Evolutionary conservation across 2,329 filamentous ascomycete species (phyloP), one percentile per base, ranked within the genome.

Genomic region (Cryphonectria carpinicola): DNA sequence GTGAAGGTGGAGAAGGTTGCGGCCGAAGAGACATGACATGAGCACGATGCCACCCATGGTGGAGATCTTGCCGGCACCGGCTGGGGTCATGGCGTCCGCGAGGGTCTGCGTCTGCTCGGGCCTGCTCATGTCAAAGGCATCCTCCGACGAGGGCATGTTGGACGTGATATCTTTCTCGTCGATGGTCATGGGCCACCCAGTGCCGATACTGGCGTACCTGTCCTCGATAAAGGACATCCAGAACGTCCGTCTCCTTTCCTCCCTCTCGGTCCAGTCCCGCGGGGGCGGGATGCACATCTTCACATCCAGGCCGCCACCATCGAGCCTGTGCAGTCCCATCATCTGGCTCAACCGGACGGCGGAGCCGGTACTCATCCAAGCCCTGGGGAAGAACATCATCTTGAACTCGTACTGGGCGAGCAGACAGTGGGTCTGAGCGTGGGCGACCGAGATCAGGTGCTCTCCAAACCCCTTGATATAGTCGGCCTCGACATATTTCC

Each of bases 321-420:
- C 96, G 65, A 98, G 81, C 72, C 95, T 90, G 80, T 98, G 94
- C 49, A 98, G 82, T 11, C 95, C 94, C 83, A 97, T 94, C 95
- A 98, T 98, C 77, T 97, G 92, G 66, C 89, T 89, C 68, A 98
- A 81, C 66, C 95, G 88, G n/a, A 92, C 89, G 5, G 92, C 92
- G 72, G 93, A 87, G 32, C 95, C 96, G 3, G 93, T 92, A 75
- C 93, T 98, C 83, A 97, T 89, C 96, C 96, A 98, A 0, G 96
- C 96, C 74, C 96, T 86, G 1, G 96, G 95, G 76, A 98, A 98
- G 80, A 94, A 97, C 93, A 98, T 97, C 87, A 93, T 92, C 82
- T 95, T 97, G 84, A 98, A 98, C 80, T 99, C 96, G 76, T 97
- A 98, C 0, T 88, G 90, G 7, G 90, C 89, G 64, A 97, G 85